Conservation (phyloP, 2,329 filamentous ascomycete genomes). For the Scytalidium lignicola region DNA sequence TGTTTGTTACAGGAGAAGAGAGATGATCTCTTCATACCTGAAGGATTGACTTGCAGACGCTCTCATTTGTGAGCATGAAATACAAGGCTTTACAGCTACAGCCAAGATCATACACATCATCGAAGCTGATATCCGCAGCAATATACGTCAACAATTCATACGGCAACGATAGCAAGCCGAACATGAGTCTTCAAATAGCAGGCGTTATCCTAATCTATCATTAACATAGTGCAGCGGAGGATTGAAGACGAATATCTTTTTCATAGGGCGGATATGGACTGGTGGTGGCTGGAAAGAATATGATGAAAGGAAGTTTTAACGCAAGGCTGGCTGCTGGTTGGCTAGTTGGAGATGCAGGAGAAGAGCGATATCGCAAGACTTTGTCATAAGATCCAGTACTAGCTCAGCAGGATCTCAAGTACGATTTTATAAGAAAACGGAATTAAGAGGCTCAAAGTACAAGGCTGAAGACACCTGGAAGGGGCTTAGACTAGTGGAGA, state of each 20-base stretch:
- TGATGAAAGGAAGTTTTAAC: too few relatives aligned
- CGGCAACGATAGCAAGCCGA: conserved; percentile 20
- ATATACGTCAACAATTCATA: conserved; percentile 27
- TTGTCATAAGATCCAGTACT: too few relatives aligned
- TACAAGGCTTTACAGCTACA: conserved; percentile 18
- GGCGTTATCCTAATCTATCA: background rate
- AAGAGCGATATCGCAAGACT: too few relatives aligned
- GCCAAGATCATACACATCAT: conserved; percentile 26
- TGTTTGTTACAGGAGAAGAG: background rate
- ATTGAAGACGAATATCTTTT: background rate
- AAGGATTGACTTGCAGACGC: conserved; percentile 22
- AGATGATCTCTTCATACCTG: conserved; percentile 15
- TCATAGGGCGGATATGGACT: background rate
- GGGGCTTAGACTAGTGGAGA: too few relatives aligned
- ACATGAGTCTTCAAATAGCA: conserved; percentile 12
- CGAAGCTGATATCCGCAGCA: conserved; percentile 20
- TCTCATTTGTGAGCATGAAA: conserved; percentile 23
- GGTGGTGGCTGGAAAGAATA: too few relatives aligned
- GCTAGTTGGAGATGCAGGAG: too few relatives aligned
- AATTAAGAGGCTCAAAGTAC: too few relatives aligned
- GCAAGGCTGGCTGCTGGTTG: too few relatives aligned
- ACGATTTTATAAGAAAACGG: too few relatives aligned
- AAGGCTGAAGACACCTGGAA: too few relatives aligned
- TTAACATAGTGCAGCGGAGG: background rate
- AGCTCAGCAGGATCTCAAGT: too few relatives aligned